Conservation (phyloP, 1,284 basidiomycete species). For the Xerocomus alliaceus region DNA sequence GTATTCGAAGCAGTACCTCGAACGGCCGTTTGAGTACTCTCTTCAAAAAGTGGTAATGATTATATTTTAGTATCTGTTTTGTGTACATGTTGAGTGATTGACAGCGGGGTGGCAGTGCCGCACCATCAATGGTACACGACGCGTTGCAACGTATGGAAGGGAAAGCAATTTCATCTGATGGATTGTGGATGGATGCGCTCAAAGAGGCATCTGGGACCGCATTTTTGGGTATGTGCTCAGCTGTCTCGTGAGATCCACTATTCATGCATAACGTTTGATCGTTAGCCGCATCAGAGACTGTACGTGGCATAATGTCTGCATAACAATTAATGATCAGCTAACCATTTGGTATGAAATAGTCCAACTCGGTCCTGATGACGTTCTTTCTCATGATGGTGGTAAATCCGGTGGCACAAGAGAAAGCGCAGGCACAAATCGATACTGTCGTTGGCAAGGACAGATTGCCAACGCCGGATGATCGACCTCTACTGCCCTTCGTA, state of each 20-base stretch:
- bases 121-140: neutral
- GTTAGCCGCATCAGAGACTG: neutral
- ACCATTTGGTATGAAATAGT: neutral
- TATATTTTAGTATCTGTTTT: too few relatives aligned
- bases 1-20: constrained; percentile 6
- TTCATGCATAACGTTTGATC: too few relatives aligned
- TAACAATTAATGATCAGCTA: too few relatives aligned
- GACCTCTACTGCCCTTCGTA: too few relatives aligned
- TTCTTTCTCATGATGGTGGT: too few relatives aligned
- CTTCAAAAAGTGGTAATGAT: neutral
- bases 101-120: neutral
- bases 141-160: too few relatives aligned
- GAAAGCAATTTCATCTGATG: neutral
- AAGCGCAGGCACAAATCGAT: neutral
- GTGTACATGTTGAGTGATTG: neutral
- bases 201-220: neutral
- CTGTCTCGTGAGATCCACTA: neutral
- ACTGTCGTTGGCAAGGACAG: neutral
- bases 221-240: neutral
- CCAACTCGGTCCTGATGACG: neutral
- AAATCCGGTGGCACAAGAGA: neutral
- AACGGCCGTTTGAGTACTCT: constrained; percentile 4
- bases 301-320: neutral
- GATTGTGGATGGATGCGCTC: neutral
- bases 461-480: neutral